Conservation (phyloP, 2,329 filamentous ascomycete genomes). For the Ophiocordyceps robertsii region DNA sequence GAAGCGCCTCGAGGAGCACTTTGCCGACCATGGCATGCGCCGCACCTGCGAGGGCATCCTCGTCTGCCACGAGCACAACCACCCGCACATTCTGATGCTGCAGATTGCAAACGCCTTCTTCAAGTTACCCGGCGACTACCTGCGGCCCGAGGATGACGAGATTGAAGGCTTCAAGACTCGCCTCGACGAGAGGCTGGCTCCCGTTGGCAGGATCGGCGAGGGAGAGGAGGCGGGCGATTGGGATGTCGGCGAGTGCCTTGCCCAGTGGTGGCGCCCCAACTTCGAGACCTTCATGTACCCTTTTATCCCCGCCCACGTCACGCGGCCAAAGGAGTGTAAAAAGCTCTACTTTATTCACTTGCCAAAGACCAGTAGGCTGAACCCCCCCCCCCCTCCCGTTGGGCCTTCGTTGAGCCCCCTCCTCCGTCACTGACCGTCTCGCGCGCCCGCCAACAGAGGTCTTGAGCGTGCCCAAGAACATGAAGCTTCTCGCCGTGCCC, state of each 20-base stretch:
- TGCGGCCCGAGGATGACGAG: slow-evolving; percentile 80
- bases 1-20: slow-evolving; percentile 93
- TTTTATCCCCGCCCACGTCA: slow-evolving; percentile 91
- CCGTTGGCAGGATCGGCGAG: slow-evolving; percentile 75
- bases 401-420: no score
- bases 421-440: slow-evolving; percentile 1
- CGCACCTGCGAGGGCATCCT: slow-evolving; percentile 94
- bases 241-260: slow-evolving; percentile 87
- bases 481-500: slow-evolving; percentile 95
- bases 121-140: slow-evolving; percentile 94
- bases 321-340: slow-evolving; percentile 95
- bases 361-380: slow-evolving; percentile 68
- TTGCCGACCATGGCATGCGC: slow-evolving; percentile 83
- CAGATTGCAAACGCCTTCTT: slow-evolving; percentile 99
- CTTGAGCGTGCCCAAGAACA: slow-evolving; percentile 94
- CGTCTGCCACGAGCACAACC: slow-evolving; percentile 97
- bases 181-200: slow-evolving; percentile 84
- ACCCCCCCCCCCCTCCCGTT: not conserved
- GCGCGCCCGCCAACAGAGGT: slow-evolving; percentile 47
- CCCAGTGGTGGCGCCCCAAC: slow-evolving; percentile 98
- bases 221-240: slow-evolving; percentile 77
- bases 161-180: slow-evolving; percentile 87
- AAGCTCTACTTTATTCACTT: slow-evolving; percentile 97
- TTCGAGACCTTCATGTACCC: slow-evolving; percentile 99
- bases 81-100: slow-evolving; percentile 96